Evolutionary conservation across 2,329 filamentous ascomycete genomes (phyloP), one percentile per base, ranked within the genome.

Genomic region (Cryphonectria japonica): DNA sequence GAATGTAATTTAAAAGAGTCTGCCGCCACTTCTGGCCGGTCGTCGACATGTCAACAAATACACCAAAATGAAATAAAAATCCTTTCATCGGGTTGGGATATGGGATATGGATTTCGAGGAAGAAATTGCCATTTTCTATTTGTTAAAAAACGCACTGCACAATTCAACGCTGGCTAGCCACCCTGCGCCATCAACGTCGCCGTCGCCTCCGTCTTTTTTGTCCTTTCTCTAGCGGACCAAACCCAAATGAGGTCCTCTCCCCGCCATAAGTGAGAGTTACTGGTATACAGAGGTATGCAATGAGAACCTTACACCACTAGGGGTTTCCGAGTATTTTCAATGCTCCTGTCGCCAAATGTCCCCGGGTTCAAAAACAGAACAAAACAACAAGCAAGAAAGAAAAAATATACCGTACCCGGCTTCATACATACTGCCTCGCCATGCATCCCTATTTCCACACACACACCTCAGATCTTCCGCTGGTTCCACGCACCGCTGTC

Each of bases 241-340:
- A 41, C 39, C 64, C 50, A 16, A 16, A 16, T 19, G 26, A 60
- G 60, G 61, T 72, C 46, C 43, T 32, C 37, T 11, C 52, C 52
- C 61, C 50, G 60, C 57, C 46, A 19, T 11, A 50, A 43, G 61
- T 64, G 50, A 57, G 34, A 66, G 32, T 61, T 61, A 69, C 60
- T 68, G 5, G 60, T 68, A 72, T 68, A 70, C 54, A 65, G 54
- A 65, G 43, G 43, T 63, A 57, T 63, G 54, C 57, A 71, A 71
- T 52, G 50, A 63, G 41, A 34, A 68, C 50, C 50, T 57, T 59
- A 57, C 65, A 59, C 52, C 59, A 26, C 50, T 32, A 11, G 41
- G 59, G 34, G 26, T 60, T 67, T 66, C 66, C 52, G 60, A 50
- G 37, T 52, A 60, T 66, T 39, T 41, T 34, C 63, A 59, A 57